Evolutionary conservation across 257 asterid species (phyloP).

Genomic region (Pogostemon cablin): DNA sequence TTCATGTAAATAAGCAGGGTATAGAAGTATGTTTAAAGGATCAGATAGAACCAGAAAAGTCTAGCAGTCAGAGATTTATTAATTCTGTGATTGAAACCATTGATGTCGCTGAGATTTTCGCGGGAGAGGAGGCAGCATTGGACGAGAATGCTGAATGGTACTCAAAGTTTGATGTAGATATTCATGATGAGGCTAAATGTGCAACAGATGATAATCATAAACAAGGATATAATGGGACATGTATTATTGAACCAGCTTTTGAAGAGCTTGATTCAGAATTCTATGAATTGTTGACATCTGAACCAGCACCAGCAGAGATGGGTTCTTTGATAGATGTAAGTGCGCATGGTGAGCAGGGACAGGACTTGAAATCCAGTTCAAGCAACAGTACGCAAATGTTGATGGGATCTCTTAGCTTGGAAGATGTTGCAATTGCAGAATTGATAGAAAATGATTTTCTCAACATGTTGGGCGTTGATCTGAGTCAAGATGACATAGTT

Average conservation of each 20-base stretch:
- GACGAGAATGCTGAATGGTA: constrained; percentile 39
- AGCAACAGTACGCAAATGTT: constrained; percentile 22
- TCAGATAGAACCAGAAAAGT: constrained; percentile 38
- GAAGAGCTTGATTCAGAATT: constrained; percentile 46
- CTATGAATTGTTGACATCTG: constrained; percentile 31
- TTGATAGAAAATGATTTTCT: constrained; percentile 82
- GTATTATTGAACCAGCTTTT: constrained; percentile 30
- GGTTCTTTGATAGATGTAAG: constrained; percentile 34
- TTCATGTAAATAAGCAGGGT: constrained; percentile 44
- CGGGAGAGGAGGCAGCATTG: constrained; percentile 43
- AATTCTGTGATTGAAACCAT: constrained; percentile 53
- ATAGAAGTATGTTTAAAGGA: constrained; percentile 48
- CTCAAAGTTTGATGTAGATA: constrained; percentile 37
- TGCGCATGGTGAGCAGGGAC: constrained; percentile 41
- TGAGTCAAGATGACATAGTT: constrained; percentile 38
- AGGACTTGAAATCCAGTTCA: constrained; percentile 27
- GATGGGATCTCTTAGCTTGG: constrained; percentile 59
- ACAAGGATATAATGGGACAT: constrained; percentile 26
- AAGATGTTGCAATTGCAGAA: constrained; percentile 60
- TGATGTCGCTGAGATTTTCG: constrained; percentile 61
- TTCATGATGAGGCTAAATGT: constrained; percentile 29
- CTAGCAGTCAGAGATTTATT: constrained; percentile 44
- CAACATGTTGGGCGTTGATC: constrained; percentile 55
- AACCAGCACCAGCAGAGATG: constrained; percentile 35
- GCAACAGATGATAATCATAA: constrained; percentile 30